Conservation (phyloP, 192 early-diverging fungal species). For the Mortierella alpina region DNA sequence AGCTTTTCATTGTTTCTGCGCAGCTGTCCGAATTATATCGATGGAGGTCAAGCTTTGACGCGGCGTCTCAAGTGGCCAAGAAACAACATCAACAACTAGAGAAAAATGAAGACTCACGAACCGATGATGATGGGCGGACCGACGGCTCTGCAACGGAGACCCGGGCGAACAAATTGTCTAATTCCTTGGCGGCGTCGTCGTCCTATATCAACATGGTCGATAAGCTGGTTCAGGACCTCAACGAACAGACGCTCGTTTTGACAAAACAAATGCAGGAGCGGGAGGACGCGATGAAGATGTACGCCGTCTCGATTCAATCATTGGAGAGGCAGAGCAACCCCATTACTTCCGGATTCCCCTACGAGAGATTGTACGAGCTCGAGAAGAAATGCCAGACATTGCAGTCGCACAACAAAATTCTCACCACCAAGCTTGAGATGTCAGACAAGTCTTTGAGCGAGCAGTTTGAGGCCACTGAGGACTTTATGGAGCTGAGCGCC, state of each 20-base stretch:
- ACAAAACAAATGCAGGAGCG: constrained; percentile 38
- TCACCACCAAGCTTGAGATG: constrained; percentile 32
- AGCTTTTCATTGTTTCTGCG: constrained; percentile 25
- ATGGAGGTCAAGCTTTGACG: constrained; percentile 33
- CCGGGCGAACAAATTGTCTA: constrained; percentile 13
- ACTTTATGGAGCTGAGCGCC: constrained; percentile 50
- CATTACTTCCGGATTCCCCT: constrained; percentile 27
- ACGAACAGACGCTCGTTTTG: constrained; percentile 3
- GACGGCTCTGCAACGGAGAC: constrained; percentile 4
- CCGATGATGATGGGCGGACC: neutral
- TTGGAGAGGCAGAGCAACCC: constrained; percentile 18
- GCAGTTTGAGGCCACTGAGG: constrained; percentile 40
- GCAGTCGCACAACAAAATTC: constrained; percentile 46
- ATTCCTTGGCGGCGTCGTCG: constrained; percentile 24
- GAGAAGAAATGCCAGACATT: constrained; percentile 48
- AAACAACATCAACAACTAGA: constrained; percentile 20
- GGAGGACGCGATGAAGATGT: constrained; percentile 36
- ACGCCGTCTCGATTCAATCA: constrained; percentile 39
- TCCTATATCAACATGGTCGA: constrained; percentile 43
- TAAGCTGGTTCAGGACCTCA: constrained; percentile 21
- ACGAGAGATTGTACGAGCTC: constrained; percentile 34
- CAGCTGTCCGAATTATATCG: constrained; percentile 24
- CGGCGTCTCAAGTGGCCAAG: constrained; percentile 18
- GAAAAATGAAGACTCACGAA: constrained; percentile 1
- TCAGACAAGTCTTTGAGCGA: constrained; percentile 33